Conservation (phyloP, 2,329 filamentous ascomycete species). For the Plenodomus lindquistii region DNA sequence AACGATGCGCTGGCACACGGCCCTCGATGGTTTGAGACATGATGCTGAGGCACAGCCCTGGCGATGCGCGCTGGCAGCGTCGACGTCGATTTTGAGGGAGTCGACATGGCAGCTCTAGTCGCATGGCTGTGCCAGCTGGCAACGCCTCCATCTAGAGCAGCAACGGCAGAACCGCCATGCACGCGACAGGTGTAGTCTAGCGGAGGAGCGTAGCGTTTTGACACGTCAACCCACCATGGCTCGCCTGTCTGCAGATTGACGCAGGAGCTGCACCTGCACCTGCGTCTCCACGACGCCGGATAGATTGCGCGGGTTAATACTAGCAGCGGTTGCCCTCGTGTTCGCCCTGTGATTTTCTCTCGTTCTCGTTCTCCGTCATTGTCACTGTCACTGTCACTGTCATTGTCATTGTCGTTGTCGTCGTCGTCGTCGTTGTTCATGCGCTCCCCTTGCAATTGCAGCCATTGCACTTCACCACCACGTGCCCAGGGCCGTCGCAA, state of each 20-base stretch:
- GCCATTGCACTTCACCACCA: constrained; percentile 25
- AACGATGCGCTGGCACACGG: constrained; percentile 31
- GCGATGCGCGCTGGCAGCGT: constrained; percentile 20
- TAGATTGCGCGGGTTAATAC: constrained; percentile 40
- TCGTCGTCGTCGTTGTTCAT: constrained; percentile 3
- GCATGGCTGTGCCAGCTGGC: constrained; percentile 44
- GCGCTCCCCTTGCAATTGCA: constrained; percentile 23
- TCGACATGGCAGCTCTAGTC: constrained; percentile 25
- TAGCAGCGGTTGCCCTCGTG: constrained; percentile 30
- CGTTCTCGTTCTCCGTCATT: constrained; percentile 15
- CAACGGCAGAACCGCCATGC: constrained; percentile 34
- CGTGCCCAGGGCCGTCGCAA: constrained; percentile 14
- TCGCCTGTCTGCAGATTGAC: constrained; percentile 46
- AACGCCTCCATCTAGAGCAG: constrained; percentile 33
- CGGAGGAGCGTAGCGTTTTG: constrained; percentile 37
- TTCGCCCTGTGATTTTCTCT: constrained; percentile 32
- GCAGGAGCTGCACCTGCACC: constrained; percentile 47
- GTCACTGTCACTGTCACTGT: constrained; percentile 3
- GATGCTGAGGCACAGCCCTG: constrained; percentile 29
- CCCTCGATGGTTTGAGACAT: constrained; percentile 20
- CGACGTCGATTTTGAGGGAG: constrained; percentile 21
- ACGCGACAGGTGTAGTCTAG: constrained; percentile 38
- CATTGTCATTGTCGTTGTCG: background rate
- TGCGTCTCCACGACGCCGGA: constrained; percentile 40
- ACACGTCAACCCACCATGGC: constrained; percentile 42